Evolutionary conservation across 1,284 basidiomycete genomes (phyloP).

Genomic region (Boletus semigastroideus): DNA sequence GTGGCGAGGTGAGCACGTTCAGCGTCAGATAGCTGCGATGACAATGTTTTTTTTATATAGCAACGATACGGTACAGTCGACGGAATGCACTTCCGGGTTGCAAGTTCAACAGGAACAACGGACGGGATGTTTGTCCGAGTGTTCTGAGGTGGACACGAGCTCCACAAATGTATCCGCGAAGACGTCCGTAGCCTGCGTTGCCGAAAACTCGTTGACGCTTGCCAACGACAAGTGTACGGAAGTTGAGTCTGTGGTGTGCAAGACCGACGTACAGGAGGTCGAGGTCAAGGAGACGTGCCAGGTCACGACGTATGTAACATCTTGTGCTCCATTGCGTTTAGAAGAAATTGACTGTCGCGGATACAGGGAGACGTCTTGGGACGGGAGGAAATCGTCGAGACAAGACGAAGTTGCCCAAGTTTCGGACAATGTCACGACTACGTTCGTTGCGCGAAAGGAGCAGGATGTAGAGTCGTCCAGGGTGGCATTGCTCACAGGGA

Average conservation of each 20-base stretch:
- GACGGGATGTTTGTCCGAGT: neutral
- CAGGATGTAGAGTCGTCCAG: neutral
- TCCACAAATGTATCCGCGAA: neutral
- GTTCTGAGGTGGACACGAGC: neutral
- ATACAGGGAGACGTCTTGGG: neutral
- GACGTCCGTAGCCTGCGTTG: neutral
- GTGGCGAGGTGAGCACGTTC: slow-evolving; percentile 1
- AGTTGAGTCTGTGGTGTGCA: neutral
- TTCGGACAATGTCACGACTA: neutral
- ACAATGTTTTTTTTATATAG: slow-evolving; percentile 9
- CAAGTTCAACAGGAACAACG: neutral
- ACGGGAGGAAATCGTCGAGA: neutral
- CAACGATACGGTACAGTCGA: neutral
- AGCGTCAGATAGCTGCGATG: neutral
- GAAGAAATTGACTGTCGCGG: neutral
- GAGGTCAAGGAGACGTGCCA: neutral
- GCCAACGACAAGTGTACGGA: neutral
- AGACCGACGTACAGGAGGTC: neutral
- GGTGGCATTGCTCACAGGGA: neutral
- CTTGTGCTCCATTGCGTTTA: neutral
- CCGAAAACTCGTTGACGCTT: neutral
- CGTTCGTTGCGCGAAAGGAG: neutral
- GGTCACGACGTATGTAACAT: neutral
- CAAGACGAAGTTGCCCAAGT: neutral
- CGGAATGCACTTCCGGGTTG: neutral